These are phyloP conservation scores for Boletus smithii DNA, from an alignment of 1,284 basidiomycete genomes.

Conservation along the genomic window DNA sequence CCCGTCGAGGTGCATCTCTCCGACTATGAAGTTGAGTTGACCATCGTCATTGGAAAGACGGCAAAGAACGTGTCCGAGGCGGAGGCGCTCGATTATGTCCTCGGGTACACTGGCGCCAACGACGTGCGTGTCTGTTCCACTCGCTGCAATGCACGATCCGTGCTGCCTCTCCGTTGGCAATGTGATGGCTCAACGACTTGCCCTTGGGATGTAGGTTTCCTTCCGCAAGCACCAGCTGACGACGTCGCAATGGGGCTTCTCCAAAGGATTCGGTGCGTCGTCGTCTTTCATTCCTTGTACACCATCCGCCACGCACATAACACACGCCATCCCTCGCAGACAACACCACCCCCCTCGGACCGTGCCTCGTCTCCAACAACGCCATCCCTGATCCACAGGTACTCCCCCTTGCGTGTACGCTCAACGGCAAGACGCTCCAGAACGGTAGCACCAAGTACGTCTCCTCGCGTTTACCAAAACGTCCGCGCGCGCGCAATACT, in stretches of 20 bases:
- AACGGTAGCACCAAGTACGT: slow-evolving; percentile 69
- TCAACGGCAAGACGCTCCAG: slow-evolving; percentile 72
- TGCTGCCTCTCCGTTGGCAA: background rate
- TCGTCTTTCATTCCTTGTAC: too few relatives aligned
- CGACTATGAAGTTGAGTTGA: slow-evolving; percentile 89
- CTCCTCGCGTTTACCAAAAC: background rate
- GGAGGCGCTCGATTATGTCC: slow-evolving; percentile 77
- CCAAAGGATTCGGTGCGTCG: slow-evolving; percentile 70
- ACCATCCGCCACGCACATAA: too few relatives aligned
- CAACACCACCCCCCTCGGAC: slow-evolving; percentile 74
- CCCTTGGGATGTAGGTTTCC: slow-evolving; percentile 57
- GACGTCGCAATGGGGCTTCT: slow-evolving; percentile 79
- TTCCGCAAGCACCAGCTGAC: slow-evolving; percentile 77
- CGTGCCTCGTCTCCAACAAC: slow-evolving; percentile 66
- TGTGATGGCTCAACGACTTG: background rate
- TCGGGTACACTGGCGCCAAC: slow-evolving; percentile 78
- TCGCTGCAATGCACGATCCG: too few relatives aligned
- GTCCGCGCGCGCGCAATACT: background rate
- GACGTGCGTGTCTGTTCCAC: slow-evolving; percentile 48
- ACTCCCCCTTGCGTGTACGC: slow-evolving; percentile 58
- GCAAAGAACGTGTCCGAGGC: slow-evolving; percentile 75
- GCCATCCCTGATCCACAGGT: slow-evolving; percentile 69
- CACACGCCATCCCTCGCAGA: slow-evolving; percentile 39
- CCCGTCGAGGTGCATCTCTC: slow-evolving; percentile 70
- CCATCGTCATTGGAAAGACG: slow-evolving; percentile 78